phyloP scores from a whole-genome alignment of 495 filamentous ascomycete species.

The Aspergillus kassunensis region DNA sequence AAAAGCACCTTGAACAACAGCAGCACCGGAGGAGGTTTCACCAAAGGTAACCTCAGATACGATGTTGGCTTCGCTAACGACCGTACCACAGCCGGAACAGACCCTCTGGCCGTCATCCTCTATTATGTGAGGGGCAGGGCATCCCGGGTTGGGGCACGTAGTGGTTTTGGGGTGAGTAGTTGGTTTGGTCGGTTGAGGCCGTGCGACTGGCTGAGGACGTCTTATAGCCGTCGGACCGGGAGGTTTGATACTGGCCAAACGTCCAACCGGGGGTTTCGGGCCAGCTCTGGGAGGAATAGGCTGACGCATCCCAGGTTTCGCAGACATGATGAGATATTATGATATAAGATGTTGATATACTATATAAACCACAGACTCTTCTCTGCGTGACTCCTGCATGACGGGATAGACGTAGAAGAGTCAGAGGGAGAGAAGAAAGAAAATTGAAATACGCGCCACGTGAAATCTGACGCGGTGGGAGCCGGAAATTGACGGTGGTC shows the following conservation, averaged over 20 bases:
- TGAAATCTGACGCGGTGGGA: slow-evolving; percentile 17
- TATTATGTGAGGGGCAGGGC: slow-evolving; percentile 45
- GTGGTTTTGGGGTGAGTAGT: slow-evolving; percentile 40
- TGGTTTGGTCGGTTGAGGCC: slow-evolving; percentile 31
- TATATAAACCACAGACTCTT: neutral
- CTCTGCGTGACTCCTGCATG: no score
- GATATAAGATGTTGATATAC: neutral
- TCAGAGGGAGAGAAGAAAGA: neutral
- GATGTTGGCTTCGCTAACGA: slow-evolving; percentile 78
- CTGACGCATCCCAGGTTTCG: slow-evolving; percentile 31
- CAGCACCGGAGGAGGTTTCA: slow-evolving; percentile 75
- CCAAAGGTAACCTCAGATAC: slow-evolving; percentile 89
- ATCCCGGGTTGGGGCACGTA: slow-evolving; percentile 46
- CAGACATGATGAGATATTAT: slow-evolving; percentile 25
- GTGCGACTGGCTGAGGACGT: slow-evolving; percentile 34
- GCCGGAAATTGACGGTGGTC: slow-evolving; percentile 20
- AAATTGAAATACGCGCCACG: slow-evolving; percentile 5
- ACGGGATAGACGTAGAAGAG: no score
- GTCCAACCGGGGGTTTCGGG: slow-evolving; percentile 35
- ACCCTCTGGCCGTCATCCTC: slow-evolving; percentile 55
- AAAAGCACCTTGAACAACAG: slow-evolving; percentile 85
- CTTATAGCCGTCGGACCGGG: slow-evolving; percentile 34
- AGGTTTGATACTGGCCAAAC: slow-evolving; percentile 39
- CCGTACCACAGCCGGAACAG: slow-evolving; percentile 78
- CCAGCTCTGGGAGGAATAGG: slow-evolving; percentile 27